Base-by-base conservation (phyloP, 148 eudicot species). In the Rhododendron molle region DNA sequence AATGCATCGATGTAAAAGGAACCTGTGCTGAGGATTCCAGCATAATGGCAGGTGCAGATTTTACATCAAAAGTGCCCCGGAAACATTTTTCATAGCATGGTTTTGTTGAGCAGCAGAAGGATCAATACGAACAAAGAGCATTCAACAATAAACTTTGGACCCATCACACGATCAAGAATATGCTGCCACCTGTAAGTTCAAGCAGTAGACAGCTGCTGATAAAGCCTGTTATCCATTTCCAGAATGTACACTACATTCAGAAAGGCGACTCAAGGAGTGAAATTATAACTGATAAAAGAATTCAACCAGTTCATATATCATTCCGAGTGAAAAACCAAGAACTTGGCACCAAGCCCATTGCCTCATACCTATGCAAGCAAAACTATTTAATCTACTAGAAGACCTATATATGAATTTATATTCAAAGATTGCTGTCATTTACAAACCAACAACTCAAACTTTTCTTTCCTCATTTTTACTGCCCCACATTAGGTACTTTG, bases 141-240 rank as follows among this genome's bases (percentile, higher is more conserved):
- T 88, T 96, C 90, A 7, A 94, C 88, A 87, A 94, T 50, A 40
- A 92, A 84, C 74, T 90, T 90, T 46, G 93, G 93, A 71, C 76
- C 82, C 78, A 65, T 80, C 82, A 89, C 89, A 47, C 50, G 85
- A 85, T 93, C 91, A 79, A 92, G 28, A 76, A 92, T 84, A 86
- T 85, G 89, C 91, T 91, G 91, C 99, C 96, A 96, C 99, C 99
- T 96, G 99, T 94, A 94, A 96, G 99, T 95, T 96, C 94, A 96
- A 96, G 97, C 98, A 96, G 99, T 92, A 96, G 95, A 96, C 90
- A 96, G 98, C 98, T 93, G 93, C 98, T 95, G 93, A 88, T 95
- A 93, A 96, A 96, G 93, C 99, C 99, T 95, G 98, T 94, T 96
- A 76, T 89, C 86, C 96, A 93, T 90, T 92, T 91, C 85, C 85